Evolutionary conservation across 2,329 filamentous ascomycete genomes (phyloP), one percentile per base, ranked within the genome.

Genomic region (Penicillium hesseltinei): DNA sequence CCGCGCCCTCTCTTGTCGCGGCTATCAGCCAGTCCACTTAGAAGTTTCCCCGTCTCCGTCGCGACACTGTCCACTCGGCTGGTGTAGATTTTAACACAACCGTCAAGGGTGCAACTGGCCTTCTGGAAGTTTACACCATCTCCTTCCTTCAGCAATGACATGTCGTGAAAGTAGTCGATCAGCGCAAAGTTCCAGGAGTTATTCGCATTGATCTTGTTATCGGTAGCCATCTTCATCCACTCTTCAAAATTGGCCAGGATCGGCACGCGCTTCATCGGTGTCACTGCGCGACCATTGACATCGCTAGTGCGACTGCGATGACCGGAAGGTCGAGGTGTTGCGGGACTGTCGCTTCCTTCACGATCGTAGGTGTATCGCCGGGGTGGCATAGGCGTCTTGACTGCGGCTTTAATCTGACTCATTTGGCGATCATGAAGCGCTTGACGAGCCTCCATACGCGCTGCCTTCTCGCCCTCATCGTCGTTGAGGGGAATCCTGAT

Each of bases 131-230:
- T 99, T 75, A 99, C 92, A 15, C 92, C 89, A 63, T 99, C 92
- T 31, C 94, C 94, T 71, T 99, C 94, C 72, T 96, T 96, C 47
- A 99, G 81, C 43, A 99, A 80, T 1, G 92, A 96, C 94, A 99
- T 97, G 71, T 99, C 94, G 75, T 99, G 93, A 70, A 99, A 99
- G 77, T 99, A 99, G 75, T 99, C 94, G 72, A 99, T 99, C 19
- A 99, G 84, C n/a, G 94, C 94, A 77, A 99, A 97, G 75, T 97
- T 97, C 94, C 94, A 99, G 31, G 92, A 97, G 75, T 99, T 99
- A 58, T 89, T 87, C 48, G 94, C 93, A 73, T 97, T 99, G 81
- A 99, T 99, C 77, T 94, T 94, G 79, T 99, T 99, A 79, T 99
- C 94, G 17, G 94, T 97, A 2, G 94, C 94, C 92, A 99, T 96